Evolutionary conservation across 139 green algal genomes (phyloP), one percentile per base, ranked within the genome.

Genomic region (Limnomonas spitsbergensis): DNA sequence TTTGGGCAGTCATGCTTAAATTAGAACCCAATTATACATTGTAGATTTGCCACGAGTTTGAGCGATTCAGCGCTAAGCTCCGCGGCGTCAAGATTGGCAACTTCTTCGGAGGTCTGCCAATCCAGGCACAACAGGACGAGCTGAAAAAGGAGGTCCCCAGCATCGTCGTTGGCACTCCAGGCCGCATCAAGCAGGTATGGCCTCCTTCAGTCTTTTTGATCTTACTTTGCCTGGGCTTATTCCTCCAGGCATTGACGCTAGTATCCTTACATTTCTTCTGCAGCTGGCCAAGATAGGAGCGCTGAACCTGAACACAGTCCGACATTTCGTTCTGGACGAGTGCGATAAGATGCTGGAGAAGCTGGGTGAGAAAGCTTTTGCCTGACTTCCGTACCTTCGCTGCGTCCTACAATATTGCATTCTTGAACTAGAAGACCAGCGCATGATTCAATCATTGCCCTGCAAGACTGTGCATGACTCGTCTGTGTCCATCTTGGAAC

Each of bases 311-410:
- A 88, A 85, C 54, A 83, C 89, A 76, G 85, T 98, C n/a, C 85
- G 90, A 2, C 93, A 98, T 89, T 99, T 99, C 83, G 88, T 99
- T 6, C 86, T 99, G 20, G 96, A 99, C 80, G 96, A 99, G 91
- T 99, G 96, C 82, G 96, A 99, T 89, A 99, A 99, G 88, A 94
- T 98, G 92, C 90, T 99, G 81, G 95, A 98, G 81, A 94, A 91
- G 80, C 84, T 94, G 31, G 90, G 90, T 94, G 53, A 88, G 81
- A 76, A 4, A n/a, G 20, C 20, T 61, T 61, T 61, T 14, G 47
- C 14, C n/a, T n/a, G n/a, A n/a, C n/a, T n/a, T n/a, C n/a, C n/a
- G n/a, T n/a, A n/a, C n/a, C n/a, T n/a, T n/a, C n/a, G n/a, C n/a
- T n/a, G n/a, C n/a, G n/a, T n/a, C n/a, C n/a, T n/a, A n/a, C n/a